These are phyloP conservation scores for Pythium myriotylum DNA, from an alignment of 352 stramenopile species.

Conservation along the genomic window DNA sequence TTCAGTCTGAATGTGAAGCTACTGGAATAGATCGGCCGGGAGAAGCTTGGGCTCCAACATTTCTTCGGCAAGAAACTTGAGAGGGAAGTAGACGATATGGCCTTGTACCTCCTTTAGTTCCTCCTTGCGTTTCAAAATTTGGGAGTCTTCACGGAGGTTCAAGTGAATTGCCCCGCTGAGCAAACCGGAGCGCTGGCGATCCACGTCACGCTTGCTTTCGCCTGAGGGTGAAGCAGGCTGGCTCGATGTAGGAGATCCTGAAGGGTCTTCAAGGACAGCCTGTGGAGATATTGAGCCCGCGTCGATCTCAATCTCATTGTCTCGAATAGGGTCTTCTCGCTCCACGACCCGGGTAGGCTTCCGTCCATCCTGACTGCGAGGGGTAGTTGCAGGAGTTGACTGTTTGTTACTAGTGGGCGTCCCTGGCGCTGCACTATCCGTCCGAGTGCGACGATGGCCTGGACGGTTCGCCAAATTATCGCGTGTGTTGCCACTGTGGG, in stretches of 20 bases:
- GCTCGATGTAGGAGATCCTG: neutral
- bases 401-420: conserved; percentile 1
- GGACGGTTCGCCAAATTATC: conserved; percentile 8
- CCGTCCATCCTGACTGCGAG: conserved; percentile 4
- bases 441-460: conserved; percentile 19
- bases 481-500: neutral
- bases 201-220: neutral
- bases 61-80: conserved; percentile 84
- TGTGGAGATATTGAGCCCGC: conserved; percentile 4
- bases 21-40: conserved; percentile 85
- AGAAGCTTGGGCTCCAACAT: conserved; percentile 80
- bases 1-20: neutral
- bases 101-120: conserved; percentile 71
- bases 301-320: conserved; percentile 25
- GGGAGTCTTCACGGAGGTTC: conserved; percentile 69
- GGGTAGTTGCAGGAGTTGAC: conserved; percentile 1
- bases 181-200: conserved; percentile 27
- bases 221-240: neutral
- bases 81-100: conserved; percentile 87
- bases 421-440: conserved; percentile 1
- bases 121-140: conserved; percentile 65
- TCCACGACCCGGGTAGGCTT: conserved; percentile 23
- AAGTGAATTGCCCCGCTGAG: conserved; percentile 65
- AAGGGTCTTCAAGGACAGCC: neutral
- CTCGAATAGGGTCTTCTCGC: conserved; percentile 18